Evolutionary conservation across 2,329 filamentous ascomycete species (phyloP), one percentile per base, ranked within the genome.

Genomic region (Clonostachys byssicola): DNA sequence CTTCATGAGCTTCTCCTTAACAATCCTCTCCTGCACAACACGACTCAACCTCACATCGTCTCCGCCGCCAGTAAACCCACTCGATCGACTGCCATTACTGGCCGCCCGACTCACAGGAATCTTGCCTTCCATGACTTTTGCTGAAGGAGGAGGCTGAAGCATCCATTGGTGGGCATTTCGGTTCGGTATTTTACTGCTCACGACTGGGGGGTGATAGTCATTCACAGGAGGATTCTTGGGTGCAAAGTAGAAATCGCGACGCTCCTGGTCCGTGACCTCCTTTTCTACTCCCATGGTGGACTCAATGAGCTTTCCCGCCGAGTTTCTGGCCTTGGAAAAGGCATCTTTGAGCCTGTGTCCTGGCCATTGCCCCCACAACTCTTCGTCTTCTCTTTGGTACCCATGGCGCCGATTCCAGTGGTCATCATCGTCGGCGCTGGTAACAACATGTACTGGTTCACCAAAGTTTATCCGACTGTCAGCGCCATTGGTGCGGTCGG

Each of bases 71-170:
- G 73, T 77, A 54, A 61, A 67, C 42, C 68, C 67, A 47, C 74
- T 80, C 18, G 72, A 65, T 42, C 71, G 72, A 57, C 75, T 81
- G 39, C 68, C 73, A 35, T 76, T 72, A 59, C 82, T 88, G 35
- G 73, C 72, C 53, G 80, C 85, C 46, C 84, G 72, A 56, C 77
- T 81, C 17, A 86, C 83, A 33, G 82, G 81, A 35, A 88, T 81
- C 63, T 92, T 94, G 54, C 91, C 92, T 53, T 87, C 88, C 92
- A 96, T 96, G 50, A 96, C 77, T 63, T 86, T 91, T 48, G 92
- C 90, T 34, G 86, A 81, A n/a, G 92, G 92, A 2, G 91, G 90
- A 3, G 92, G 92, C 60, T 95, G 89, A 45, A 95, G 73, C 91
- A 96, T 96, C 92, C 92, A 96, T 59, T 78, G 79, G 47, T 88